phyloP scores from a whole-genome alignment of 805 yeast genomes.

The Wickerhamomyces canadensis region DNA sequence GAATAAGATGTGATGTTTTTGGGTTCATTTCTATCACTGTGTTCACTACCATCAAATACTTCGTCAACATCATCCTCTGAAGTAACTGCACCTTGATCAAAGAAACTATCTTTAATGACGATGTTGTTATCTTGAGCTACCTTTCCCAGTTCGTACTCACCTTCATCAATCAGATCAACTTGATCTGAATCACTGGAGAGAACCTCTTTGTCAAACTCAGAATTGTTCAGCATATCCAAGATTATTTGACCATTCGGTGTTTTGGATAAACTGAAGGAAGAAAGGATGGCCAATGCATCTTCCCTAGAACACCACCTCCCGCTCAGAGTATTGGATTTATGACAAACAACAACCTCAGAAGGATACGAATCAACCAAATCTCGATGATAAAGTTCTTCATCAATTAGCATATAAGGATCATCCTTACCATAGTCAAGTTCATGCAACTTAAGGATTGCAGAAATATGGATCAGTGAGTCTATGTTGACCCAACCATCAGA shows the following conservation, averaged over 20 bases:
- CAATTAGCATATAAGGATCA: constrained; percentile 23
- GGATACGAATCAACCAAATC: constrained; percentile 17
- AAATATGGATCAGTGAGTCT: constrained; percentile 9
- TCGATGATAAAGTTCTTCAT: constrained; percentile 21
- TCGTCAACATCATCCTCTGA: neutral
- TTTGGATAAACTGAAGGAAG: neutral
- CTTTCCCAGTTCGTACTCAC: too few species aligned
- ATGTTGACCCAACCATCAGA: constrained; percentile 26
- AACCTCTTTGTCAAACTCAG: neutral
- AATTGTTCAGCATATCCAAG: neutral
- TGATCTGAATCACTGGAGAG: neutral
- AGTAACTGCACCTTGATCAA: neutral
- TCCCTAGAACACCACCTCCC: constrained; percentile 24
- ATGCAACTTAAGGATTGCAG: constrained; percentile 14
- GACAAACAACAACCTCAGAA: constrained; percentile 14
- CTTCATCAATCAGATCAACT: neutral
- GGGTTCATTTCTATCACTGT: neutral
- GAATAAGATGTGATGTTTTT: neutral
- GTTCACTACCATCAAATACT: too few species aligned
- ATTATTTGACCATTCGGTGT: neutral
- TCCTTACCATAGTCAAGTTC: constrained; percentile 16
- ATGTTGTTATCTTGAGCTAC: too few species aligned
- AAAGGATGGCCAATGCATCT: constrained; percentile 10
- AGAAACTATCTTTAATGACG: neutral
- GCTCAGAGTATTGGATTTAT: constrained; percentile 8